Conservation (phyloP, 2,329 filamentous ascomycete genomes). For the Ophiostoma piceae region DNA sequence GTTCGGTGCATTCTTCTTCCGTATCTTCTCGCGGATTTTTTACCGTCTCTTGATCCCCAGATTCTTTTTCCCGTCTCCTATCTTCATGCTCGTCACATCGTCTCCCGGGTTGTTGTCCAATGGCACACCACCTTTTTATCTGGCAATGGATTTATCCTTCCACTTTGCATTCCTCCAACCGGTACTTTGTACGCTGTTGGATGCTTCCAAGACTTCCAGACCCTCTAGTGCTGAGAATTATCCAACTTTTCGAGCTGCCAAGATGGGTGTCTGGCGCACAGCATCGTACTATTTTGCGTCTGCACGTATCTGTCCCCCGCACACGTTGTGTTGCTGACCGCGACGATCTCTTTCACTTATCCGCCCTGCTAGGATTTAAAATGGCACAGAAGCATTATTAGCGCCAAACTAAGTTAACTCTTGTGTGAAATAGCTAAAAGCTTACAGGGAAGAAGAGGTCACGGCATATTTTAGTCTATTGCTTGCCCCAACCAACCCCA, state of each 20-base stretch:
- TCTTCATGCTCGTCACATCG: background rate
- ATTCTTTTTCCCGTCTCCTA: background rate
- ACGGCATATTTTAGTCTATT: background rate
- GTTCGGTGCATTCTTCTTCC: too few relatives aligned
- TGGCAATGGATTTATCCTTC: background rate
- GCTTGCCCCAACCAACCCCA: background rate
- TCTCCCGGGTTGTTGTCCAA: background rate
- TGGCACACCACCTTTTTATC: background rate
- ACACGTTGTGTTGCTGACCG: background rate
- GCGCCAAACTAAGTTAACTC: background rate
- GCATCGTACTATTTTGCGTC: background rate
- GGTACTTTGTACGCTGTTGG: background rate
- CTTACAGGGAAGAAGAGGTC: background rate
- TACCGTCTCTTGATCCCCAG: background rate
- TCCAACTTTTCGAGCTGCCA: background rate
- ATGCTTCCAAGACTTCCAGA: background rate
- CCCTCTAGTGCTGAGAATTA: background rate
- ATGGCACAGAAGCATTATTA: background rate
- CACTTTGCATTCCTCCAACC: background rate
- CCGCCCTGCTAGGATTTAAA: background rate
- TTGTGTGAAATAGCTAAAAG: background rate
- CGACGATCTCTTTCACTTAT: background rate
- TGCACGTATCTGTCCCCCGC: background rate
- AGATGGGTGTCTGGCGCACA: background rate
- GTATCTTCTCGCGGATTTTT: background rate